Percentiles rank a stretch among this genome's conserved stretches.
Conservation (phyloP, 1,284 basidiomycete genomes). For the Pseudozyma sp. region DNA sequence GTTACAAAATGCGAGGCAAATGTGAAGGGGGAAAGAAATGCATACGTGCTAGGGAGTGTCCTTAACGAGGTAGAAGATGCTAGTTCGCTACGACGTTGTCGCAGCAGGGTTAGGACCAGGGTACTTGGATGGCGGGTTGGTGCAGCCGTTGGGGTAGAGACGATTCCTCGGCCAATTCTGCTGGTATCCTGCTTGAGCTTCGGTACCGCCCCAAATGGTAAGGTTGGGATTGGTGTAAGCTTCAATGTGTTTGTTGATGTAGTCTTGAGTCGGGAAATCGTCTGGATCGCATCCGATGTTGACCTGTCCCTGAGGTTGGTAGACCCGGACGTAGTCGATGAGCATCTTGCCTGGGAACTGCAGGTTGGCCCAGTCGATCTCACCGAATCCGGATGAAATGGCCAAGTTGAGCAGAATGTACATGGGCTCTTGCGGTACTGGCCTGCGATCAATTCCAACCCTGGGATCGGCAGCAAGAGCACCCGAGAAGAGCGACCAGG, state of each 20-base stretch:
- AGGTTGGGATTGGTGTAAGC: constrained; percentile 60
- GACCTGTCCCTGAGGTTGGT: constrained; percentile 56
- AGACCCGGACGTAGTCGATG: constrained; percentile 63
- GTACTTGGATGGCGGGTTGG: constrained; percentile 43
- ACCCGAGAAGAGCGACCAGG: constrained; percentile 73
- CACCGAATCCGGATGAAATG: constrained; percentile 57
- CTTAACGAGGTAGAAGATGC: background rate
- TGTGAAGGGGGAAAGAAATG: background rate
- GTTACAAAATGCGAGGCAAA: constrained; percentile 1
- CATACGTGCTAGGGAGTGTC: background rate
- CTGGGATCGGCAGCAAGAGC: constrained; percentile 78
- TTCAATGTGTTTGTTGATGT: constrained; percentile 70
- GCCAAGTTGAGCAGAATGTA: constrained; percentile 65
- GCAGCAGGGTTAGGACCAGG: constrained; percentile 39
- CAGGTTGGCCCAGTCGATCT: constrained; percentile 40
- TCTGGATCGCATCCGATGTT: constrained; percentile 64
- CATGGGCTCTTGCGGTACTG: constrained; percentile 61
- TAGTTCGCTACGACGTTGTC: background rate
- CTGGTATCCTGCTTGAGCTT: constrained; percentile 56
- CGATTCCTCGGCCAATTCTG: constrained; percentile 61
- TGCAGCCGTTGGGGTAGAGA: constrained; percentile 49
- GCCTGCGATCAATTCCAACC: constrained; percentile 37
- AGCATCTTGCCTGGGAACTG: constrained; percentile 53
- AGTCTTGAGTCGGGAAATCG: constrained; percentile 73
- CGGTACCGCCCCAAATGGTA: constrained; percentile 61